Conservation (phyloP, 768 basidiomycete genomes). For the Suillus occidentalis region DNA sequence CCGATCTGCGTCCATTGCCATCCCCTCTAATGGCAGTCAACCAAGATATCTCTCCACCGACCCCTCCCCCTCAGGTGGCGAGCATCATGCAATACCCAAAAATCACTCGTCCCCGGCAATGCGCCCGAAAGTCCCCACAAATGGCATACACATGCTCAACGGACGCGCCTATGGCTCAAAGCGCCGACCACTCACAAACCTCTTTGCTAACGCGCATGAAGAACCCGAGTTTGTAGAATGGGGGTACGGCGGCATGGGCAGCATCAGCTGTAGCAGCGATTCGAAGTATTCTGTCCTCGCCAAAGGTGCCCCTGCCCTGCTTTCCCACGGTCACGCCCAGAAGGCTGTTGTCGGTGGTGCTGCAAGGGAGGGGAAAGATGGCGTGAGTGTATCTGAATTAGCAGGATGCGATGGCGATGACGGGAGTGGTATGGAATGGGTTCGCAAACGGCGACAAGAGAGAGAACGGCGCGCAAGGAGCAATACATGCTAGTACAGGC, state of each 20-base stretch:
- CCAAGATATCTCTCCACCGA: neutral
- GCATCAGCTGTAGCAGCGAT: constrained; percentile 34
- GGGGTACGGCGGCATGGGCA: constrained; percentile 89
- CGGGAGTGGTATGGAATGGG: constrained; percentile 86
- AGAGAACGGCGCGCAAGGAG: constrained; percentile 39
- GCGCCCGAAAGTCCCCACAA: constrained; percentile 14
- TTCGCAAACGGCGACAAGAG: constrained; percentile 65
- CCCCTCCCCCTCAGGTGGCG: constrained; percentile 22
- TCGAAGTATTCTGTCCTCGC: constrained; percentile 3
- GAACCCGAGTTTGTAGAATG: constrained; percentile 89
- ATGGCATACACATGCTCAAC: constrained; percentile 71
- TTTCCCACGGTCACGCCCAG: neutral
- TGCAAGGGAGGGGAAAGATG: constrained; percentile 25
- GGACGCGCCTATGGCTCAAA: constrained; percentile 77
- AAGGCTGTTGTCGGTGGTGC: constrained; percentile 25
- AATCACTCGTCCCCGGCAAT: constrained; percentile 11
- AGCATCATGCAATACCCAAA: constrained; percentile 21
- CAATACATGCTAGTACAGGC: neutral
- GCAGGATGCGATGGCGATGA: constrained; percentile 60
- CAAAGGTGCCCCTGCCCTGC: neutral
- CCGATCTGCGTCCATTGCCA: neutral
- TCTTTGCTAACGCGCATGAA: constrained; percentile 63
- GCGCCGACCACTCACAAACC: constrained; percentile 41
- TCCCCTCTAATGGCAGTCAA: neutral
- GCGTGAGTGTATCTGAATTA: constrained; percentile 7